Base-by-base conservation (phyloP, 1,284 basidiomycete species). In the Sporisorium exsertum region DNA sequence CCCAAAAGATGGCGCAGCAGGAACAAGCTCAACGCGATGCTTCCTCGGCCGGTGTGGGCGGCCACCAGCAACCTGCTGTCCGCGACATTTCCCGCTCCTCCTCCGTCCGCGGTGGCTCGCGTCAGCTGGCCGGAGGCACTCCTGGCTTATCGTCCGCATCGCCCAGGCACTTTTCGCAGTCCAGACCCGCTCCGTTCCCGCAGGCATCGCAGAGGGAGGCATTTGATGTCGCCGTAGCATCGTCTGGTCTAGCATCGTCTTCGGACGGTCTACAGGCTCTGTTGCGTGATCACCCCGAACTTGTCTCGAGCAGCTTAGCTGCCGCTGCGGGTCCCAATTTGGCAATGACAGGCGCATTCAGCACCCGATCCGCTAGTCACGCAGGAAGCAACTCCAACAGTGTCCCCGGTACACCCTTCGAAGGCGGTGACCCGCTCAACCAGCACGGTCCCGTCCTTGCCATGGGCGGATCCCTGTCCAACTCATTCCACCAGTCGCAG, bases 271-370 rank as follows among this genome's bases (percentile, higher is more conserved):
- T 85, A 4, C 79, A 84, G 47, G 83, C 84, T 5, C 58, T 85
- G 37, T 64, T 85, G 47, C 74, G 84, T 10, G 84, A 85, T 43
- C 81, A 85, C 43, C 84, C 84, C 1, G 81, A 85, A 53, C 60
- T 85, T 15, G 81, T 85, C n/a, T 79, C 76, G 24, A 70, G 74
- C 47, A 77, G 77, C 37, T 59, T 85, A 20, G 80, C 80, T 5
- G 71, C 73, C 4, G 82, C 82, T 9, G 84, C 84, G 1, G 81
- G 82, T 16, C 73, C 78, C 2, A 70, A 71, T n/a, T 45, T 77
- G 2, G 58, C 74, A 12, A 77, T 65, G 63, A 72, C 70, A 32
- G 63, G 66, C 24, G 50, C 70, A 1, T 69, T 61, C 59, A 72
- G 70, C 46, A 77, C 74, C 3, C 54, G 66, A 5, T 72, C 74